Percentiles rank a stretch among this genome's conserved stretches.
Conservation (phyloP, 495 filamentous ascomycete genomes). For the Neurospora sp. region DNA sequence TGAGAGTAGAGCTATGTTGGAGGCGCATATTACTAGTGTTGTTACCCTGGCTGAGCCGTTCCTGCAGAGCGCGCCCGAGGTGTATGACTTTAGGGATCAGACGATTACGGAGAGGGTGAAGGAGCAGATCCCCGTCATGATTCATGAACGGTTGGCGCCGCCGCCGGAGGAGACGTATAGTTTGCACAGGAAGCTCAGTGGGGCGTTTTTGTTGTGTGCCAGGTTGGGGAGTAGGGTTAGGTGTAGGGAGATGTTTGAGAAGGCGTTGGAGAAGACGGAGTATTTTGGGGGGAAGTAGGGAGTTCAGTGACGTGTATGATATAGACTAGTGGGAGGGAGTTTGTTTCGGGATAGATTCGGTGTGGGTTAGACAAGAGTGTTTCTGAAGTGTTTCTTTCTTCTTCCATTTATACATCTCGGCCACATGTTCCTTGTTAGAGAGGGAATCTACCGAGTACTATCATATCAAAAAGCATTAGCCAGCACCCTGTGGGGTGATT, state of each 20-base stretch:
- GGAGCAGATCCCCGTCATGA: slow-evolving; percentile 80
- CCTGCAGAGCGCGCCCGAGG: slow-evolving; percentile 56
- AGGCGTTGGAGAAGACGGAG: slow-evolving; percentile 46
- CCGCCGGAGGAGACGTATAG: slow-evolving; percentile 98
- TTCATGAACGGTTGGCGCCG: slow-evolving; percentile 75
- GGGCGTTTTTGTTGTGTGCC: slow-evolving; percentile 89
- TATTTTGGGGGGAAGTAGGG: not conserved
- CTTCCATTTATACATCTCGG: not conserved
- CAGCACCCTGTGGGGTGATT: not conserved
- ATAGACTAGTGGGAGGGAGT: not conserved
- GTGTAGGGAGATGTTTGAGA: slow-evolving; percentile 72
- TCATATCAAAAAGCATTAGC: not conserved
- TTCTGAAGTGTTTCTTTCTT: not conserved
- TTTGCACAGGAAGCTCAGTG: slow-evolving; percentile 89
- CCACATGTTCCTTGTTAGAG: not conserved
- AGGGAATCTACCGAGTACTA: not conserved
- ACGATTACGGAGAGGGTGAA: slow-evolving; percentile 92
- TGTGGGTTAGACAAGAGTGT: not conserved
- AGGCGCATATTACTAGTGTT: slow-evolving; percentile 76
- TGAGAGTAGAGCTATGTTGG: slow-evolving; percentile 71
- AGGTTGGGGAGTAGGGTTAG: slow-evolving; percentile 68
- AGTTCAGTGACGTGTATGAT: slow-evolving; percentile 2
- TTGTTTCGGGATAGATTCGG: not conserved
- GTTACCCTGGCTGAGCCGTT: slow-evolving; percentile 91
- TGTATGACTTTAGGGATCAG: slow-evolving; percentile 89